Evolutionary conservation across 2,329 filamentous ascomycete genomes (phyloP).

Genomic region (Dothistroma pini): DNA sequence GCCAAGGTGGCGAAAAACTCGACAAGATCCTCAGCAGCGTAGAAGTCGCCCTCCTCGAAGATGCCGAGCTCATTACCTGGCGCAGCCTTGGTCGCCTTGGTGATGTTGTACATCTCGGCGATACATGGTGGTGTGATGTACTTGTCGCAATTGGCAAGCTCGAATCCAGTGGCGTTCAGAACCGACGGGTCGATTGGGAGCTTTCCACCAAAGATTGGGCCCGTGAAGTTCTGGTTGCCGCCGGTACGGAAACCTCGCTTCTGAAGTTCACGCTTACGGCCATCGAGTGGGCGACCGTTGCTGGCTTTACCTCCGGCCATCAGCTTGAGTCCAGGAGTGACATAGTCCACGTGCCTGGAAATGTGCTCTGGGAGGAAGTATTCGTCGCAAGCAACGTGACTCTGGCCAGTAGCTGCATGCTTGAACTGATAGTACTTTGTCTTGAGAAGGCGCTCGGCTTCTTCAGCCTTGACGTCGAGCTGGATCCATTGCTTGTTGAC

Average conservation of each 20-base stretch:
- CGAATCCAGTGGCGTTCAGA: conserved; percentile 12
- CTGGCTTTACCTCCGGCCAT: conserved; percentile 19
- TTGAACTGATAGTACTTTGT: conserved; percentile 59
- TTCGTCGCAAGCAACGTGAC: conserved; percentile 39
- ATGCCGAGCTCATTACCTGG: conserved; percentile 47
- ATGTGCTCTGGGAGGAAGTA: conserved; percentile 50
- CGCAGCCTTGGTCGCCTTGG: conserved; percentile 36
- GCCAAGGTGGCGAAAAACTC: conserved; percentile 42
- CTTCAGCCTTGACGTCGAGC: conserved; percentile 40
- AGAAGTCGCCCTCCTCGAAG: conserved; percentile 45
- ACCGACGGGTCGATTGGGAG: conserved; percentile 7
- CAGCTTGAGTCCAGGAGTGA: conserved; percentile 55
- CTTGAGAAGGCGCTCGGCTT: conserved; percentile 41
- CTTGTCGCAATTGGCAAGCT: conserved; percentile 17
- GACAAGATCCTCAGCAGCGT: conserved; percentile 45
- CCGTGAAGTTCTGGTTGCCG: conserved; percentile 18
- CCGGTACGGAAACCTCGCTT: conserved; percentile 20
- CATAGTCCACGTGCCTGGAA: conserved; percentile 52
- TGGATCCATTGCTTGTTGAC: conserved; percentile 40
- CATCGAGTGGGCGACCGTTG: conserved; percentile 9
- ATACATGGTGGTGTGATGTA: conserved; percentile 24
- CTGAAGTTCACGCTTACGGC: conserved; percentile 13
- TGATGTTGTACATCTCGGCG: conserved; percentile 42
- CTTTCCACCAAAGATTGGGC: conserved; percentile 4
- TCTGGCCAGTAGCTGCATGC: conserved; percentile 49